Evolutionary conservation across 768 basidiomycete genomes (phyloP), one percentile per base, ranked within the genome.

Genomic region (Daedalea quercina): DNA sequence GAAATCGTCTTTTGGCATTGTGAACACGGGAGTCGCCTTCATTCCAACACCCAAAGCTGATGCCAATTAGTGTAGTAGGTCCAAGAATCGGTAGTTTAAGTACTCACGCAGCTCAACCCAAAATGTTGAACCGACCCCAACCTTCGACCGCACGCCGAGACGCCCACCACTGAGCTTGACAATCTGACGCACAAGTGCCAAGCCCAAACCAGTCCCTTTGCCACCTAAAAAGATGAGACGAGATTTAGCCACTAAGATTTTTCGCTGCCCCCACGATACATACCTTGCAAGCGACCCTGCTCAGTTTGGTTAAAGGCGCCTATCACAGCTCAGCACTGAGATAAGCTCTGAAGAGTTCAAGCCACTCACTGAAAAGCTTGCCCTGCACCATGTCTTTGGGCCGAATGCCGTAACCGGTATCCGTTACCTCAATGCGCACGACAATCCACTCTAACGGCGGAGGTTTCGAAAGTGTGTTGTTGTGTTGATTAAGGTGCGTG

Each of bases 341-440:
- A 28, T 26, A 34, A 34, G 25, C 1, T 2, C 12, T 28, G 9
- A 24, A 31, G 15, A 47, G n/a, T n/a, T n/a, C n/a, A n/a, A n/a
- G 40, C 4, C 35, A 70, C 82, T 64, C 60, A 85, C 85, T 83
- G 61, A 88, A 88, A 17, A 87, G 69, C 60, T 86, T 87, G 50
- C 77, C 76, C 58, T 86, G 79, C 1, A 75, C 73, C 69, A 92
- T 83, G 65, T 92, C 90, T 60, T 73, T 73, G 37, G 76, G 75
- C 45, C 72, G 70, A 51, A 87, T 79, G 3, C 85, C 85, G 41
- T 72, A 78, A 3, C 80, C 85, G 0, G 90, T 91, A 68, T 92
- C 90, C 3, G 78, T 77, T 3, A 94, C 80, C 64, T 93, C 90
- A 25, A 93, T 86, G 52, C 91, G 76, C n/a, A 94, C 87, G 48